phyloP scores from a whole-genome alignment of 352 stramenopile genomes.

The Pythium aristosporum region DNA sequence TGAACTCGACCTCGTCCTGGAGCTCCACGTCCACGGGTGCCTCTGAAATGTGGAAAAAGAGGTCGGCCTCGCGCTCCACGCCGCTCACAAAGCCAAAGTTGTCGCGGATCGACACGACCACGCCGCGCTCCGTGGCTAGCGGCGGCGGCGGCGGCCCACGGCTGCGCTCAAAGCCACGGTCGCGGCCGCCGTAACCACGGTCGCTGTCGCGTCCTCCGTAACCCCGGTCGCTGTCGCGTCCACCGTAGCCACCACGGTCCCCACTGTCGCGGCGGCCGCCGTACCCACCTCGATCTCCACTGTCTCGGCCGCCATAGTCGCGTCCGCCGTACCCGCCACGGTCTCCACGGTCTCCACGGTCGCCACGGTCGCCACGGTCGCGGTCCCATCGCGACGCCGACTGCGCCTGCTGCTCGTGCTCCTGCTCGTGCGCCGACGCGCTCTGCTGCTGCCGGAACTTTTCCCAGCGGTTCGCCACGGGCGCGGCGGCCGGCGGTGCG shows the following conservation, averaged over 20 bases:
- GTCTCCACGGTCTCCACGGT: slow-evolving; percentile 9
- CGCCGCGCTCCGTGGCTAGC: slow-evolving; percentile 21
- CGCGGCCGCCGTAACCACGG: slow-evolving; percentile 21
- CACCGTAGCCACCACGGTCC: slow-evolving; percentile 21
- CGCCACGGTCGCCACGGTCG: not conserved
- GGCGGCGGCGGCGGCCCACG: slow-evolving; percentile 17
- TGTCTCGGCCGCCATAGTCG: slow-evolving; percentile 2
- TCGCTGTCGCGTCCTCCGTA: slow-evolving; percentile 19
- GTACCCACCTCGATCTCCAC: slow-evolving; percentile 6
- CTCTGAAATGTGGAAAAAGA: slow-evolving; percentile 85
- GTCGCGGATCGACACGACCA: slow-evolving; percentile 30
- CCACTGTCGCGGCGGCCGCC: too few relatives aligned
- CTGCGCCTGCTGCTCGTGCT: not conserved
- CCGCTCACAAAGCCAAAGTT: slow-evolving; percentile 46
- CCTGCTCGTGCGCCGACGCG: not conserved
- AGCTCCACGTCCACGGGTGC: slow-evolving; percentile 65
- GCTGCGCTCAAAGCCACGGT: slow-evolving; percentile 8
- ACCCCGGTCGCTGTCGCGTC: slow-evolving; percentile 12
- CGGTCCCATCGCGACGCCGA: slow-evolving; percentile 9
- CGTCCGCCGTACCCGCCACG: slow-evolving; percentile 19
- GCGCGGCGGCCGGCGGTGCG: not conserved
- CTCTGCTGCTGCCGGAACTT: slow-evolving; percentile 21
- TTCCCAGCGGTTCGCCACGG: slow-evolving; percentile 26
- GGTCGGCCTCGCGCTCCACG: slow-evolving; percentile 61
- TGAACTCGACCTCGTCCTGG: slow-evolving; percentile 76